Percentiles rank a stretch among this genome's conserved stretches.
These are phyloP conservation scores for Peniophora sp. DNA, from an alignment of 1,284 basidiomycete genomes.

Conservation along the genomic window DNA sequence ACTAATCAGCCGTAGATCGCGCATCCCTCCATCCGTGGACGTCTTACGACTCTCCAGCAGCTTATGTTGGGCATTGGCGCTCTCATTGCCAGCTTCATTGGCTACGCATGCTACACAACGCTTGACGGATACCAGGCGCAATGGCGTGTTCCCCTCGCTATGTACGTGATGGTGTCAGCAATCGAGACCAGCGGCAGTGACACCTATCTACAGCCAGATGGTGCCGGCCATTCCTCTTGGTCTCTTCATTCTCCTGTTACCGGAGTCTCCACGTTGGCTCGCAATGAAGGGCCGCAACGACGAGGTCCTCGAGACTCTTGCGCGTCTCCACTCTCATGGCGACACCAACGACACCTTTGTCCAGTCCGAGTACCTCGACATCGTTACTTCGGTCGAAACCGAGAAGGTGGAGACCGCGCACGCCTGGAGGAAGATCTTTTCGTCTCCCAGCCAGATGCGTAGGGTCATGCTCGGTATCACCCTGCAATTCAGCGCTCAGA, in stretches of 20 bases:
- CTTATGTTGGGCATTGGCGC: conserved; percentile 42
- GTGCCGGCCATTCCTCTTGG: conserved; percentile 39
- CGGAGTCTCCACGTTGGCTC: conserved; percentile 53
- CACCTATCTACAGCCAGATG: conserved; percentile 13
- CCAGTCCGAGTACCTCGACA: conserved; percentile 27
- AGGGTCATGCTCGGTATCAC: conserved; percentile 32
- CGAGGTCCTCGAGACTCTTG: conserved; percentile 34
- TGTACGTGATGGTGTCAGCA: not conserved
- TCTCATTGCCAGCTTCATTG: conserved; percentile 33
- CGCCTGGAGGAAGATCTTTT: conserved; percentile 41
- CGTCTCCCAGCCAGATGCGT: conserved; percentile 37
- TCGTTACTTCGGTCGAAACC: conserved; percentile 29
- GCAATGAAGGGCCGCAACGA: conserved; percentile 47
- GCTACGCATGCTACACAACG: conserved; percentile 19
- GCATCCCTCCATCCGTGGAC: conserved; percentile 54
- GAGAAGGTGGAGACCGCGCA: conserved; percentile 18
- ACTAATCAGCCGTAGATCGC: conserved; percentile 29
- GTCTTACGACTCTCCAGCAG: conserved; percentile 55
- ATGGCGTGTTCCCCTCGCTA: conserved; percentile 48
- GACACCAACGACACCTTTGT: conserved; percentile 39
- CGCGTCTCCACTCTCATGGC: conserved; percentile 43
- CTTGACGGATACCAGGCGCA: conserved; percentile 24
- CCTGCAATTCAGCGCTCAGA: conserved; percentile 18
- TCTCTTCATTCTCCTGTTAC: conserved; percentile 43
- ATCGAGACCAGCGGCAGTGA: too few relatives aligned